These are phyloP conservation scores for Cercospora zeina DNA, from an alignment of 2,329 filamentous ascomycete genomes.

Conservation along the genomic window DNA sequence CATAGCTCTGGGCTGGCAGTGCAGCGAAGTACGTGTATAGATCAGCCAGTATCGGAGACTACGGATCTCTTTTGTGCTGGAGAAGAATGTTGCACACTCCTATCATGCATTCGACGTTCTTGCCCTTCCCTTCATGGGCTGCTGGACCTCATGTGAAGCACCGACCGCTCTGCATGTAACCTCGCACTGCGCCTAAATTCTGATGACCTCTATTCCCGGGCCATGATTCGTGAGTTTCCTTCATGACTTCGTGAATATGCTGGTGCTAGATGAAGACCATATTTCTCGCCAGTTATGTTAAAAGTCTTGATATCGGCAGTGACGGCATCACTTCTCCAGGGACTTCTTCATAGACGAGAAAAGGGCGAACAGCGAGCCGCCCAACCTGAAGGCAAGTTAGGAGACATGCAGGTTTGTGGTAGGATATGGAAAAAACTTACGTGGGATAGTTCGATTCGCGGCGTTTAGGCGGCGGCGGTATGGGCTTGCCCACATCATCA, in stretches of 20 bases:
- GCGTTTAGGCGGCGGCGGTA: not conserved
- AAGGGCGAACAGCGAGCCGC: conserved; percentile 25
- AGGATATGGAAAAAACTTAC: not conserved
- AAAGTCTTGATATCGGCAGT: not conserved
- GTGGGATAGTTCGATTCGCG: conserved; percentile 3
- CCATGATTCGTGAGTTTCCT: not conserved
- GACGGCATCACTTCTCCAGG: conserved; percentile 1
- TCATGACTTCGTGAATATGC: not conserved
- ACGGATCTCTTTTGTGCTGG: conserved; percentile 15
- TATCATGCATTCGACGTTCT: not conserved
- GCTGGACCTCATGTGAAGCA: not conserved
- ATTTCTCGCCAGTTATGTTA: not conserved
- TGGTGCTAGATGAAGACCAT: not conserved
- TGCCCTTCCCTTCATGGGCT: not conserved
- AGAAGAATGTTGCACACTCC: not conserved
- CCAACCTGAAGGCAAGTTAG: conserved; percentile 20
- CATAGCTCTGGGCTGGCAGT: not conserved
- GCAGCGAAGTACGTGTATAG: conserved; percentile 10
- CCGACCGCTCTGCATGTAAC: not conserved
- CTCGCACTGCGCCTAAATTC: not conserved
- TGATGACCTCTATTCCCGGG: not conserved
- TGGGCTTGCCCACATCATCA: conserved; percentile 12
- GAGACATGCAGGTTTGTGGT: not conserved
- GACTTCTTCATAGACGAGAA: conserved; percentile 25
- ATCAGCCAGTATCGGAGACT: conserved; percentile 2